A percentile compares a stretch with the other conserved stretches of the same genome.
These are phyloP conservation scores for Aspergillus sp. DNA, from an alignment of 2,329 filamentous ascomycete genomes.

Conservation along the genomic window DNA sequence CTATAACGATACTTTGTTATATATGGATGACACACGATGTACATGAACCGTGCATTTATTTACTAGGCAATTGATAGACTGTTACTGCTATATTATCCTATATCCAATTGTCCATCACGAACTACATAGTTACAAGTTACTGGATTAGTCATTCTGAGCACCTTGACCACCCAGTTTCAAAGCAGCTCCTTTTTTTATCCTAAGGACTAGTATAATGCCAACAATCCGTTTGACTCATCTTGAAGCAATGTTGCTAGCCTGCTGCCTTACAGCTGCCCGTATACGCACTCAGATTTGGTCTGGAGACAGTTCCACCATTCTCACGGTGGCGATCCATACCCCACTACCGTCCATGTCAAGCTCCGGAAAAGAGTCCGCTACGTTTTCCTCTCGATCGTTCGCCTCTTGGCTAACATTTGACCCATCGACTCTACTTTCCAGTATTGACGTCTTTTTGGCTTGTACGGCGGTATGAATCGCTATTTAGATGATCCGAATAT, in stretches of 20 bases:
- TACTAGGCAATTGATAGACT: constrained; percentile 2
- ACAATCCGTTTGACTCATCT: background rate
- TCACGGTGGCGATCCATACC: background rate
- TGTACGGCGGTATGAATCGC: no score
- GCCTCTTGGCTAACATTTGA: constrained; percentile 1
- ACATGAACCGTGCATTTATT: constrained; percentile 7
- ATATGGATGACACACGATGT: constrained; percentile 10
- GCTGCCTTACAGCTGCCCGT: background rate
- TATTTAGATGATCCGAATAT: background rate
- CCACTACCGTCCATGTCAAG: background rate
- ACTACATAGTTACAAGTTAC: no score
- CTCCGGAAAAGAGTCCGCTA: constrained; percentile 17
- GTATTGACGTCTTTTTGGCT: background rate
- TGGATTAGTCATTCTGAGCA: background rate
- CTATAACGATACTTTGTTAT: constrained; percentile 10
- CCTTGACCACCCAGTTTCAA: no score
- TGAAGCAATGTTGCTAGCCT: background rate
- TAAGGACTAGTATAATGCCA: no score
- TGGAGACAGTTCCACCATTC: background rate
- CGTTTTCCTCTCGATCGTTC: background rate
- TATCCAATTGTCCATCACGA: no score
- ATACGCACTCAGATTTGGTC: background rate
- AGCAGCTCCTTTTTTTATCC: no score
- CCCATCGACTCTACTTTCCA: background rate
- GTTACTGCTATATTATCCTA: background rate